Evolutionary conservation across 805 yeast species (phyloP).

Genomic region (Yueomyces sinensis): DNA sequence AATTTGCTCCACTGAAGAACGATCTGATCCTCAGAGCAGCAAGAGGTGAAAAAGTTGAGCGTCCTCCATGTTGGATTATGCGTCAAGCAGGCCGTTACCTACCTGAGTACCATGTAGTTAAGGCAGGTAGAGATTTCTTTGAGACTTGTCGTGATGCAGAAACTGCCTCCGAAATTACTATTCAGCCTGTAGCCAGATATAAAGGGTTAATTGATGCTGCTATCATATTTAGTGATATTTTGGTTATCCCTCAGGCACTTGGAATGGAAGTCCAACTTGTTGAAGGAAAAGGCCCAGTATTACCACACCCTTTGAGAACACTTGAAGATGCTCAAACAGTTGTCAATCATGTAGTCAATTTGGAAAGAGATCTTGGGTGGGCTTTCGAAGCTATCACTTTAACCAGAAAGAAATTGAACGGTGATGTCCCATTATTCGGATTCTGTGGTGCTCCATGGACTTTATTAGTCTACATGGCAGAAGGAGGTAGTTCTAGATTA

Average conservation of each 20-base stretch:
- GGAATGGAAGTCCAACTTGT: conserved; percentile 91
- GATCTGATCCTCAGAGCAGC: conserved; percentile 91
- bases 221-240: conserved; percentile 86
- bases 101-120: conserved; percentile 85
- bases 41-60: conserved; percentile 74
- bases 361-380: conserved; percentile 74
- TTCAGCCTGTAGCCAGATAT: conserved; percentile 87
- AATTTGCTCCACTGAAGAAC: conserved; percentile 70
- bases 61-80: conserved; percentile 98
- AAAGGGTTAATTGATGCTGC: conserved; percentile 92
- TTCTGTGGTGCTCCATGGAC: conserved; percentile 99
- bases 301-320: conserved; percentile 72
- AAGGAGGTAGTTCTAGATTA: conserved; percentile 90
- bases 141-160: conserved; percentile 94
- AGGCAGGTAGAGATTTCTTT: conserved; percentile 77
- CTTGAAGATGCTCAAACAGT: conserved; percentile 50
- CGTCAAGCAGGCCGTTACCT: conserved; percentile 93
- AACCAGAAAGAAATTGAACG: conserved; percentile 75
- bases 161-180: conserved; percentile 84
- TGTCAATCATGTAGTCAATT: conserved; percentile 52
- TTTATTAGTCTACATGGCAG: conserved; percentile 88
- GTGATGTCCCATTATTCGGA: conserved; percentile 89
- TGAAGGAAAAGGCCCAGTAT: conserved; percentile 90
- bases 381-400: conserved; percentile 86
- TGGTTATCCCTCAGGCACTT: conserved; percentile 96